Evolutionary conservation across 768 basidiomycete genomes (phyloP).

Genomic region (Gymnopilus junonius): DNA sequence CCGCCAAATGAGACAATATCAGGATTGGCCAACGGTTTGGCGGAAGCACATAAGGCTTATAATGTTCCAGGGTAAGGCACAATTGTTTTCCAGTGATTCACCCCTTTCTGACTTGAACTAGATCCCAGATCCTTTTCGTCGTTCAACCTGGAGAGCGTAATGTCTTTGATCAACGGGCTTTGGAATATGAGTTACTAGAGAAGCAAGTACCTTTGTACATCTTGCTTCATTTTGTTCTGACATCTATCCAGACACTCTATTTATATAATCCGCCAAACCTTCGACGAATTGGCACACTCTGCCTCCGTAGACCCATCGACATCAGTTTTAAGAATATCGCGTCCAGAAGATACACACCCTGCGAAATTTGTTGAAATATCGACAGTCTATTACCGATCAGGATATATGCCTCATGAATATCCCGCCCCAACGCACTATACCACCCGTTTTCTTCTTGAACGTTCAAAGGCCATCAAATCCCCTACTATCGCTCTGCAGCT

Average conservation of each 20-base stretch:
- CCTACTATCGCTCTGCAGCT: slow-evolving; percentile 90
- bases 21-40: slow-evolving; percentile 76
- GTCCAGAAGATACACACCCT: slow-evolving; percentile 36
- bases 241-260: slow-evolving; percentile 64
- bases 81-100: neutral
- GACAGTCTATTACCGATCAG: slow-evolving; percentile 88
- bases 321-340: slow-evolving; percentile 46
- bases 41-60: slow-evolving; percentile 80
- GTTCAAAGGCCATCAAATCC: slow-evolving; percentile 89
- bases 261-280: slow-evolving; percentile 74
- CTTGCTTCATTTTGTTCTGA: neutral
- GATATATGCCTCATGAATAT: slow-evolving; percentile 86
- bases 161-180: slow-evolving; percentile 88
- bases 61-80: slow-evolving; percentile 52
- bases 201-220: slow-evolving; percentile 46
- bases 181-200: slow-evolving; percentile 88
- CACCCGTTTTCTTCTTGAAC: slow-evolving; percentile 83
- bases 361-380: slow-evolving; percentile 68
- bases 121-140: slow-evolving; percentile 79
- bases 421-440: slow-evolving; percentile 65
- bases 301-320: slow-evolving; percentile 56
- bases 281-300: slow-evolving; percentile 65
- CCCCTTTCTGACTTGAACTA: slow-evolving; percentile 20
- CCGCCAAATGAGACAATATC: slow-evolving; percentile 75
- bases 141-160: slow-evolving; percentile 89